Conservation (phyloP, 805 yeast genomes). For the Teunomyces lycoperdinae region DNA sequence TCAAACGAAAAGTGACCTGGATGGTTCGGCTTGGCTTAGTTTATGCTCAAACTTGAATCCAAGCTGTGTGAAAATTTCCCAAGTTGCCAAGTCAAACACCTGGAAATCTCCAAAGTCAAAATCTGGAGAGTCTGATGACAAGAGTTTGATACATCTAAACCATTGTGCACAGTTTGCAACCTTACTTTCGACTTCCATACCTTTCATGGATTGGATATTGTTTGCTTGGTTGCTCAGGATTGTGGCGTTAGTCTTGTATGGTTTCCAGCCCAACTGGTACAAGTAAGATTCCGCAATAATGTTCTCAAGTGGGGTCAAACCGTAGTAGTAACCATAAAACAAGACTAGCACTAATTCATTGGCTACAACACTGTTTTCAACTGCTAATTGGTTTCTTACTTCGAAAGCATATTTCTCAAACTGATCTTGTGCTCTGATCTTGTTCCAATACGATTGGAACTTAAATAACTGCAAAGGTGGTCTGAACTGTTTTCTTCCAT, state of each 20-base stretch:
- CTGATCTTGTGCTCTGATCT: conserved; percentile 30
- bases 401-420: conserved; percentile 34
- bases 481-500: conserved; percentile 14
- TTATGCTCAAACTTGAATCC: conserved; percentile 36
- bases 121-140: conserved; percentile 10
- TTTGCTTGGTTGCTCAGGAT: conserved; percentile 3
- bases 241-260: conserved; percentile 24
- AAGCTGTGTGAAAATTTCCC: conserved; percentile 40
- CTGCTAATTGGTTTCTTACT: conserved; percentile 20
- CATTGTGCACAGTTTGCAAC: conserved; percentile 18
- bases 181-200: conserved; percentile 1
- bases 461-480: conserved; percentile 36
- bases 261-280: conserved; percentile 41
- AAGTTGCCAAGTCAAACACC: conserved; percentile 38
- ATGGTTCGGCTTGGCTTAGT: conserved; percentile 30
- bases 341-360: conserved; percentile 39
- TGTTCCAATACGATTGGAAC: conserved; percentile 41
- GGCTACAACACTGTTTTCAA: conserved; percentile 20
- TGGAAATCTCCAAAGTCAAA: conserved; percentile 38
- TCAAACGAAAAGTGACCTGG: conserved; percentile 12
- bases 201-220: conserved; percentile 7
- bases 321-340: conserved; percentile 43
- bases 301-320: conserved; percentile 41
- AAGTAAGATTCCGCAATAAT: conserved; percentile 40
- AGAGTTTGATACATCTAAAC: conserved; percentile 24